Conservation (phyloP, 2,329 filamentous ascomycete species). For the Exophiala viscosa region DNA sequence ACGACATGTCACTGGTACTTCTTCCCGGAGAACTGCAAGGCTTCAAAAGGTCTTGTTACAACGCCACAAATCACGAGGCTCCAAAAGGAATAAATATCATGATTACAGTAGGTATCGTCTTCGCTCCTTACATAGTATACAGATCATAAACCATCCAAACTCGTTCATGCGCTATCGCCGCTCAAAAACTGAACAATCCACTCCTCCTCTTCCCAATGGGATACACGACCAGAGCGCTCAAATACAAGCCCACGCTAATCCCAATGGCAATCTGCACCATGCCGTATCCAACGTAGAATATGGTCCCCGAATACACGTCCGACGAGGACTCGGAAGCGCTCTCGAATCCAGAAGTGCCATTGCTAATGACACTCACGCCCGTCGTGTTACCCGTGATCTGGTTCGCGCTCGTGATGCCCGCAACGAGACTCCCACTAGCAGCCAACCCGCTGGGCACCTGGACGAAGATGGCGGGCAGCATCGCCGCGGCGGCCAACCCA, state of each 20-base stretch:
- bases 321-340: neutral
- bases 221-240: slow-evolving; percentile 27
- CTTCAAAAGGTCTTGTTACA: too few relatives aligned
- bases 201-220: slow-evolving; percentile 1
- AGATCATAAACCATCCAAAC: too few relatives aligned
- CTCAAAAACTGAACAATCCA: slow-evolving; percentile 3
- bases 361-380: slow-evolving; percentile 41
- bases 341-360: slow-evolving; percentile 24
- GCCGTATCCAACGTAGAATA: slow-evolving; percentile 44
- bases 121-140: too few relatives aligned
- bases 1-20: too few relatives aligned
- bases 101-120: neutral
- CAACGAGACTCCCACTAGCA: slow-evolving; percentile 55
- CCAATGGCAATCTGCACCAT: slow-evolving; percentile 49
- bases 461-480: slow-evolving; percentile 81
- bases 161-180: neutral
- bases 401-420: slow-evolving; percentile 52
- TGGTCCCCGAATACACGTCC: slow-evolving; percentile 28
- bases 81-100: too few relatives aligned
- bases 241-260: slow-evolving; percentile 46
- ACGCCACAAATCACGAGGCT: too few relatives aligned
- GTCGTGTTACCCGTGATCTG: slow-evolving; percentile 40
- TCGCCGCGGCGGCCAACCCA: slow-evolving; percentile 75
- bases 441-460: slow-evolving; percentile 60
- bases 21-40: too few relatives aligned